Evolutionary conservation across 805 yeast genomes (phyloP), one percentile per base, ranked within the genome.

Genomic region (Candida glaebosa): DNA sequence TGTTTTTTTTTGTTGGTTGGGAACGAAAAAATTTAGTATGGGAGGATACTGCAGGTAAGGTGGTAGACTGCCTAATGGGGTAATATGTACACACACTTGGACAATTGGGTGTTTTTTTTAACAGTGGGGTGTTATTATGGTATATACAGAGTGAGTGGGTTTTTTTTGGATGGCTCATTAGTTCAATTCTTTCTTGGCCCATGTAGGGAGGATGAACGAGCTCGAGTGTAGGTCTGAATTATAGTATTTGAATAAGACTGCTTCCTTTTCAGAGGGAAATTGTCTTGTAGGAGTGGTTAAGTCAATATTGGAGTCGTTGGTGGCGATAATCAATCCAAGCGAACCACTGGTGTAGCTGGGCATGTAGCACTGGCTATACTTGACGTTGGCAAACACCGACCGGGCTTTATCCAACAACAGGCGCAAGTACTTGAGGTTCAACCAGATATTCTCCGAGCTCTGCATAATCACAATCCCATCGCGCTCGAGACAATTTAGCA

Each of bases 261-360:
- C 60, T 56, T 84, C 89, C 33, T 65, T 58, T 18, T 65, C 73
- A 2, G 61, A 48, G 5, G 73, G 50, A 40, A 74, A 55, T 18
- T 48, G 53, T 50, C 90, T 76, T 20, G 61, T 44, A 6, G 95
- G 91, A 25, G 45, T 60, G 17, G 62, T 62, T 41, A 86, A 66
- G 47, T 71, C 60, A 17, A 71, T 65, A 0, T 56, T 32, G 1
- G 65, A 49, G 53, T 82, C 76, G 55, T 81, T 82, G 32, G 83
- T 73, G 46, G 91, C 85, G 17, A 86, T 76, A 59, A 87, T 72
- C 42, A 87, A 69, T 1, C 95, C 95, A 48, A 87, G 73, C 62
- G 87, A 95, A 12, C 96, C 96, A 5, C 91, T 82, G 2, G 96
- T 87, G 62, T 87, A 87, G 10, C 87, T 79, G 31, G 96, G 96